Evolutionary conservation across 2,329 filamentous ascomycete species (phyloP), one percentile per base, ranked within the genome.

Genomic region (Beauveria sp.): DNA sequence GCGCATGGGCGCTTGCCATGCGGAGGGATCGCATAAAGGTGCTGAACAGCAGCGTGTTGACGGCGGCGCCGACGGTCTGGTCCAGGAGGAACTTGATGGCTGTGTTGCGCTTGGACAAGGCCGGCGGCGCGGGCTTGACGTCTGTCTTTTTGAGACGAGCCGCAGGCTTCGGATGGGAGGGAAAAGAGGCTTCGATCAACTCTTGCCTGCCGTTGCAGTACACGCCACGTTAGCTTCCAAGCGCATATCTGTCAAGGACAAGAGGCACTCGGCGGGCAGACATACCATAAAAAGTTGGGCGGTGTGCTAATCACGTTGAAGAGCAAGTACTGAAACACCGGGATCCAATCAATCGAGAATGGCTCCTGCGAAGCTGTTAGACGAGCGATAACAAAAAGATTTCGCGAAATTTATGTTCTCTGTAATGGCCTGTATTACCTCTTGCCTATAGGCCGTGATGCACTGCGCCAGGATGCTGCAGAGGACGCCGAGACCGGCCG

Each of bases 221-320:
- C 34, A 51, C 44, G 18, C 18, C 3, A 46, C 30, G 28, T 18
- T 9, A 22, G n/a, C 30, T 26, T 41, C 30, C 6, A 18, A 46
- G 12, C 34, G 34, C 34, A 16, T 6, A 5, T n/a, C 48, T 37
- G 48, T n/a, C 22, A 12, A n/a, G 43, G 20, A 54, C 34, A 53
- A 47, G n/a, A 51, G 40, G 40, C 14, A 34, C 24, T 50, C 4
- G 24, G 12, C 47, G 8, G 34, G 30, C 41, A 40, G n/a, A 72
- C 76, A 67, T 72, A 85, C 92, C 91, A 96, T 67, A 90, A 71
- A 70, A 91, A 90, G 75, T 97, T 97, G 50, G 89, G 89, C 3
- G 92, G 91, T 46, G 87, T 88, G 72, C 82, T 87, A 62, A 96
- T 70, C 40, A 90, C 70, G 65, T 87, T 84, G 77, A 88, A 96